Evolutionary conservation across 208 protist species (phyloP).

Genomic region (Entamoeba invadens): DNA sequence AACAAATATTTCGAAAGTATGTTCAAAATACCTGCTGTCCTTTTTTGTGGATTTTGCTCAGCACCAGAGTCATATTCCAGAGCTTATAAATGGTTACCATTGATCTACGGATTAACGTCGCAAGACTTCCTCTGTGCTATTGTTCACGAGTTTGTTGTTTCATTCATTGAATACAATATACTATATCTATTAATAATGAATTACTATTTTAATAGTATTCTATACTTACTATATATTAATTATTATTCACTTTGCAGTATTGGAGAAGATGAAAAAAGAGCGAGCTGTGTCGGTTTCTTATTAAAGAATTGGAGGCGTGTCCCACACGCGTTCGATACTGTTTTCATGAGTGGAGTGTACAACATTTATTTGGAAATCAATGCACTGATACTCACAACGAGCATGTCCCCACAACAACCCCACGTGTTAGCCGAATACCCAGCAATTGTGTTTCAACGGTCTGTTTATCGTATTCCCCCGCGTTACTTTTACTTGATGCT

Average conservation of each 20-base stretch:
- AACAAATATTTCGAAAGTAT: not conserved
- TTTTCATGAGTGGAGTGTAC: not conserved
- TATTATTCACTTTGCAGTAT: too few species aligned
- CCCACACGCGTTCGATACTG: not conserved
- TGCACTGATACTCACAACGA: not conserved
- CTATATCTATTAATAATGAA: too few species aligned
- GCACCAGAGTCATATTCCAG: not conserved
- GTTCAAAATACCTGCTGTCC: not conserved
- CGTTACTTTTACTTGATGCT: not conserved
- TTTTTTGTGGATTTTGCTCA: not conserved
- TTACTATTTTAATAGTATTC: too few species aligned
- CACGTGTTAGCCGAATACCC: too few species aligned
- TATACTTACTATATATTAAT: too few species aligned
- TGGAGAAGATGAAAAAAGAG: not conserved
- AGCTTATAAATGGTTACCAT: not conserved
- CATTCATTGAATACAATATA: too few species aligned
- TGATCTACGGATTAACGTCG: not conserved
- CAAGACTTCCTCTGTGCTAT: too few species aligned
- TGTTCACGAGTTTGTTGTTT: too few species aligned
- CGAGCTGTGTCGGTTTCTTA: not conserved
- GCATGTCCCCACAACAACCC: not conserved
- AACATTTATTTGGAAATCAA: not conserved
- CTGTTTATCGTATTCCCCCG: not conserved
- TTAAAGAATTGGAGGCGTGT: not conserved
- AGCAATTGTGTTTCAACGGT: not conserved